Percentiles rank a stretch among this genome's conserved stretches.
Conservation (phyloP, 352 stramenopile genomes). For the Phytopythium litorale region DNA sequence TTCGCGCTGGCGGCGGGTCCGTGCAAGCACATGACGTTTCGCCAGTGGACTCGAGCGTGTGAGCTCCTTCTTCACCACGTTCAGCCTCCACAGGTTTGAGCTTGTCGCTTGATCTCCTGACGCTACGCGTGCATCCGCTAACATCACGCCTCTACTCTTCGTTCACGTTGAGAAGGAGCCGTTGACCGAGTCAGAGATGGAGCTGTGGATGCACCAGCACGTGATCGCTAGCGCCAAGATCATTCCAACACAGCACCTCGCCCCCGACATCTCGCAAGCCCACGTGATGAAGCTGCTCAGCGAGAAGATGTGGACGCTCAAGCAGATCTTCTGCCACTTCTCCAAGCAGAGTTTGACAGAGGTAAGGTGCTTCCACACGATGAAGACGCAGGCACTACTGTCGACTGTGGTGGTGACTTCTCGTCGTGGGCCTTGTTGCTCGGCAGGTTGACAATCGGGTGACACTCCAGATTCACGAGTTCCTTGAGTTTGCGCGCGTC, state of each 20-base stretch:
- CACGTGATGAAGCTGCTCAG: slow-evolving; percentile 71
- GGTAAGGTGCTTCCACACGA: slow-evolving; percentile 10
- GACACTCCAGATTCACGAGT: slow-evolving; percentile 55
- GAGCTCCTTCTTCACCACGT: slow-evolving; percentile 41
- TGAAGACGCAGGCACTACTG: background rate
- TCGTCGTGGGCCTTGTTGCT: background rate
- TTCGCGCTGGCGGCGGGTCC: slow-evolving; percentile 31
- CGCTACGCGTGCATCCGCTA: background rate
- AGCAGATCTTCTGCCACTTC: slow-evolving; percentile 79
- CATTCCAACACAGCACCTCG: slow-evolving; percentile 61
- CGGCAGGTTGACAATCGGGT: slow-evolving; percentile 44
- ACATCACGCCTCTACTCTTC: background rate
- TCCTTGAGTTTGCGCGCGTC: slow-evolving; percentile 59
- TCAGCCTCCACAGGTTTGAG: slow-evolving; percentile 17
- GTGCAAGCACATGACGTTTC: slow-evolving; percentile 43
- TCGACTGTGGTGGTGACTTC: background rate
- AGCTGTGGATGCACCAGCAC: slow-evolving; percentile 43
- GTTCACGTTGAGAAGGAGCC: slow-evolving; percentile 7
- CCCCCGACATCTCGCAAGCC: slow-evolving; percentile 57
- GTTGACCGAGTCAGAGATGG: slow-evolving; percentile 24
- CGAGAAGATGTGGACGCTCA: slow-evolving; percentile 66
- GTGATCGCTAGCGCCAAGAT: slow-evolving; percentile 44
- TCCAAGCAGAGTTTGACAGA: slow-evolving; percentile 53
- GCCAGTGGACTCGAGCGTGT: slow-evolving; percentile 42
- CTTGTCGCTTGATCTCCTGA: background rate